A percentile compares a stretch with the other conserved stretches of the same genome.
These are phyloP conservation scores for Pseudisothecium myosuroides DNA, from an alignment of 225 moss, liverwort and hornwort species.

Conservation along the genomic window DNA sequence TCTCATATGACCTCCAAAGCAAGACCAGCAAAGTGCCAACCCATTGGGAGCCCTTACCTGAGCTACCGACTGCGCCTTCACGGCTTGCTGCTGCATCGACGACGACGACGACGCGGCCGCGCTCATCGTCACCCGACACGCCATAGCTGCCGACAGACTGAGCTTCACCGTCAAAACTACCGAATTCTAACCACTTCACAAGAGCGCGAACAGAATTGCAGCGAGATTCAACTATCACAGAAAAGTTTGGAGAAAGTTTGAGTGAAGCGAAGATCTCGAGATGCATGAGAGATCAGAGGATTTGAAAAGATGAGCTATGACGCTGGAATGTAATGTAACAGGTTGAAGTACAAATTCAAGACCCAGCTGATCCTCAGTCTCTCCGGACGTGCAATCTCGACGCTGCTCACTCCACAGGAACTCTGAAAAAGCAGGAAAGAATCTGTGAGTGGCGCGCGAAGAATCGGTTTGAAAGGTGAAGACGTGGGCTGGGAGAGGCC, in stretches of 20 bases:
- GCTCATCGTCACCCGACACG: constrained; percentile 5
- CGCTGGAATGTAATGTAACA: not conserved
- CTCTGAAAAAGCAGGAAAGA: not conserved
- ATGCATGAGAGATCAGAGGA: not conserved
- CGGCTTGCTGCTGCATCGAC: not conserved
- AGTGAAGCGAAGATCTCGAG: not conserved
- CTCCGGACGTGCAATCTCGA: not conserved
- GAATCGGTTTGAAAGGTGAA: not conserved
- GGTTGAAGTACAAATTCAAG: not conserved
- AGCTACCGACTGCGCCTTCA: not conserved
- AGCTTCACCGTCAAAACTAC: not conserved
- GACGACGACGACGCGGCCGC: not conserved
- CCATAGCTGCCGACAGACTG: not conserved
- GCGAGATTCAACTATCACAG: not conserved
- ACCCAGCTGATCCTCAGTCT: not conserved
- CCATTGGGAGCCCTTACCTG: not conserved
- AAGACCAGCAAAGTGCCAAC: not conserved
- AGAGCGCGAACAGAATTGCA: not conserved
- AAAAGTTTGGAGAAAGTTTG: not conserved
- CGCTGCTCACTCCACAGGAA: not conserved
- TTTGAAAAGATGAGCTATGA: no score
- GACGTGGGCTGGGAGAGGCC: not conserved
- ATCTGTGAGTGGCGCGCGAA: not conserved
- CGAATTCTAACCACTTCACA: not conserved
- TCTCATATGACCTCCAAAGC: not conserved